Evolutionary conservation across 768 basidiomycete genomes (phyloP).

Genomic region (Lentinula edodes): DNA sequence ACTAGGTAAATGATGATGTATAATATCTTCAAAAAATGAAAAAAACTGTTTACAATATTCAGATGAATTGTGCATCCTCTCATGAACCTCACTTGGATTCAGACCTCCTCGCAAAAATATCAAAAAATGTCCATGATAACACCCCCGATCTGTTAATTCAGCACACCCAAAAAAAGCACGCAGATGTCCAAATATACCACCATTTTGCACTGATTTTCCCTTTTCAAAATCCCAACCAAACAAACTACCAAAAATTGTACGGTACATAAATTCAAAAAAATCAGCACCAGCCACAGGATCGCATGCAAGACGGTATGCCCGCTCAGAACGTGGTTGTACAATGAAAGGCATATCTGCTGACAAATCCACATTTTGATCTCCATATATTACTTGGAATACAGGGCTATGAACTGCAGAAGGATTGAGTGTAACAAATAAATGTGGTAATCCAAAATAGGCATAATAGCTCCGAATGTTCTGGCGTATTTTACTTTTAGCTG

Average conservation of each 20-base stretch:
- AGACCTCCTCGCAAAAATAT: slow-evolving; percentile 17
- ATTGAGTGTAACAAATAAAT: slow-evolving; percentile 22
- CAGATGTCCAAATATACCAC: slow-evolving; percentile 5
- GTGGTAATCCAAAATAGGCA: slow-evolving; percentile 22
- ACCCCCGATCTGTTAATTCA: slow-evolving; percentile 18
- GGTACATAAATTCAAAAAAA: too few relatives aligned
- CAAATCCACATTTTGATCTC: slow-evolving; percentile 9
- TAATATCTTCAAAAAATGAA: slow-evolving; percentile 25
- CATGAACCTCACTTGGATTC: slow-evolving; percentile 27
- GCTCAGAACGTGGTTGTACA: neutral
- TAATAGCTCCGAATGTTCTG: slow-evolving; percentile 22
- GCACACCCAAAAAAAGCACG: neutral
- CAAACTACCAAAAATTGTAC: slow-evolving; percentile 21
- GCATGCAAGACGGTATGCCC: slow-evolving; percentile 18
- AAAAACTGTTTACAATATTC: slow-evolving; percentile 19
- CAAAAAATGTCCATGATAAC: slow-evolving; percentile 18
- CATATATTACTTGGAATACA: too few relatives aligned
- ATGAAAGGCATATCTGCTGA: slow-evolving; percentile 15
- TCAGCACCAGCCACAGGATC: slow-evolving; percentile 29
- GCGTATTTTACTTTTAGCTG: slow-evolving; percentile 17
- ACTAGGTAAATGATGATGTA: slow-evolving; percentile 23
- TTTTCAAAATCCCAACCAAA: slow-evolving; percentile 21
- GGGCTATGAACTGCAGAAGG: slow-evolving; percentile 11
- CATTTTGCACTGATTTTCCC: neutral
- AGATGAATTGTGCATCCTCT: slow-evolving; percentile 8